These are phyloP conservation scores for Umbellularia californica DNA, from an alignment of 164 flowering plant genomes.

Conservation along the genomic window DNA sequence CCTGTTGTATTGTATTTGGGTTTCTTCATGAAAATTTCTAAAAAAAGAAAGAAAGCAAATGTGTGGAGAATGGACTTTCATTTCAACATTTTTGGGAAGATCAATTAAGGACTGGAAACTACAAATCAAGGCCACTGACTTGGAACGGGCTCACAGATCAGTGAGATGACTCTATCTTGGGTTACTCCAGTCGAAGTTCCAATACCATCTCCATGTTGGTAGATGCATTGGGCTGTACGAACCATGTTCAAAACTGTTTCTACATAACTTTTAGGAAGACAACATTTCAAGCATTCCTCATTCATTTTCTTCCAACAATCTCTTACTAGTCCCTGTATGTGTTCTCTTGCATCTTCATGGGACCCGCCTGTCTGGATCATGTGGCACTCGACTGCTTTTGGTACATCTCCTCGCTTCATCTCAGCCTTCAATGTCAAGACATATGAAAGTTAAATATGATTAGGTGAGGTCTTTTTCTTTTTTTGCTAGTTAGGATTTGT, in stretches of 20 bases:
- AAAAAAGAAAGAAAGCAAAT: too few species aligned
- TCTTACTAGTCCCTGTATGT: neutral
- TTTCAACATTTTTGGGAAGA: too few species aligned
- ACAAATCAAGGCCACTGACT: neutral
- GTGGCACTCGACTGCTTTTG: neutral
- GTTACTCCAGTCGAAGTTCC: slow-evolving; percentile 18
- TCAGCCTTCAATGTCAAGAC: slow-evolving; percentile 1
- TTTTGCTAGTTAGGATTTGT: too few species aligned
- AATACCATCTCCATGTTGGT: slow-evolving; percentile 23
- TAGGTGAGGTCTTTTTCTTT: too few species aligned
- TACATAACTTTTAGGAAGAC: slow-evolving; percentile 4
- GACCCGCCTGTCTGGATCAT: neutral
- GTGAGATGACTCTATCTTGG: neutral
- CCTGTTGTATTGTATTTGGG: too few species aligned
- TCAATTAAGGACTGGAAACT: too few species aligned
- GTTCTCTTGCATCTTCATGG: neutral
- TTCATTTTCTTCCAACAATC: slow-evolving; percentile 5
- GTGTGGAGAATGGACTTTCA: too few species aligned
- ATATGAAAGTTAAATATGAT: neutral
- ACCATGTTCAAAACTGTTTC: slow-evolving; percentile 19
- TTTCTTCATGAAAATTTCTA: too few species aligned
- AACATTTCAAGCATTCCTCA: slow-evolving; percentile 1
- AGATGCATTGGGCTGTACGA: slow-evolving; percentile 18
- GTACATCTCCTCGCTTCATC: slow-evolving; percentile 5
- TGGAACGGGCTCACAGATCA: slow-evolving; percentile 4